These are phyloP conservation scores for Circinella umbellata DNA, from an alignment of 371 early-diverging fungal species.

Conservation along the genomic window DNA sequence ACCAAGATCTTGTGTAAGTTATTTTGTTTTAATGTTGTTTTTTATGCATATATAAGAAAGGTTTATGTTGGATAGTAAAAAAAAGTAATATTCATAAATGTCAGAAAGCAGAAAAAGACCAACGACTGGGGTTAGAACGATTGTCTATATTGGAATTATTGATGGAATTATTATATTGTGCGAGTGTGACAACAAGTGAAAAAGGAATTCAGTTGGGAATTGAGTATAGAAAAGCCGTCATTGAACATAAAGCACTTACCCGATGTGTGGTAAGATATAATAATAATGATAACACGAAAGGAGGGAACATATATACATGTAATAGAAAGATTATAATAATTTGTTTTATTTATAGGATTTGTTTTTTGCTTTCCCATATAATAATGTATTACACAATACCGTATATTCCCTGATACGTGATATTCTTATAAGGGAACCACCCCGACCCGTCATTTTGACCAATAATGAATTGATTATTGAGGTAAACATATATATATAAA, in stretches of 20 bases:
- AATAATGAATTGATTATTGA: constrained; percentile 1
- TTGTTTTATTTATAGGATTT: constrained; percentile 17
- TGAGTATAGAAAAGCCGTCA: not conserved
- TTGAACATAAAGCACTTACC: constrained; percentile 5
- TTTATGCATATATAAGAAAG: too few relatives aligned
- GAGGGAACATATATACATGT: too few relatives aligned
- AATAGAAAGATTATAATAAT: not conserved
- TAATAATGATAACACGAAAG: not conserved
- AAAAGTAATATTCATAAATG: constrained; percentile 5
- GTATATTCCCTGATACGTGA: constrained; percentile 24
- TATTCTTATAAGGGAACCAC: constrained; percentile 2
- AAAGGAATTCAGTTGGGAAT: constrained; percentile 3
- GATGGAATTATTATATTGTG: constrained; percentile 20
- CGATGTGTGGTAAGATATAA: constrained; percentile 22
- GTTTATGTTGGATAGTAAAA: not conserved
- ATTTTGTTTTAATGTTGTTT: too few relatives aligned
- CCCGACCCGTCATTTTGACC: not conserved
- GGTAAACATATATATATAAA: constrained; percentile 1
- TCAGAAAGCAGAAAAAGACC: constrained; percentile 7
- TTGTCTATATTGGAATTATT: constrained; percentile 18
- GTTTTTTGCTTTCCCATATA: constrained; percentile 30
- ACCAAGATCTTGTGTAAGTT: constrained; percentile 8
- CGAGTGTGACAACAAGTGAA: constrained; percentile 6
- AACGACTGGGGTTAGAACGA: constrained; percentile 19
- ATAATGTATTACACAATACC: constrained; percentile 23